Evolutionary conservation across 805 yeast species (phyloP).

Genomic region (Monosporozyma yasuniensis): DNA sequence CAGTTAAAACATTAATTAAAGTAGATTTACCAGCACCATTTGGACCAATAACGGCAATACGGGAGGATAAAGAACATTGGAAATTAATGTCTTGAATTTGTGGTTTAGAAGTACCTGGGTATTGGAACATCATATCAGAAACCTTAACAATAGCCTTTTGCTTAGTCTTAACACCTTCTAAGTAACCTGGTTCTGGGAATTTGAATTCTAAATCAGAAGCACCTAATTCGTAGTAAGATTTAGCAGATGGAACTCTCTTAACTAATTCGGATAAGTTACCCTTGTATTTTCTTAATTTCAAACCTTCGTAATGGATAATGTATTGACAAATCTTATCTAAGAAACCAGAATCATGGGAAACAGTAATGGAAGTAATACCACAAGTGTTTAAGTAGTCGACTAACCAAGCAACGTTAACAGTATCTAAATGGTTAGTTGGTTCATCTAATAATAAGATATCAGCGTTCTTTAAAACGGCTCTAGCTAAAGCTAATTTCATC

Average conservation of each 20-base stretch:
- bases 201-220: constrained; percentile 94
- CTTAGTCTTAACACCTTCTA: constrained; percentile 99
- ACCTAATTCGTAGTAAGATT: constrained; percentile 96
- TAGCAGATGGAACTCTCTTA: constrained; percentile 97
- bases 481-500: constrained; percentile 98
- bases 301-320: constrained; percentile 99
- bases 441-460: constrained; percentile 96
- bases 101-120: constrained; percentile 97
- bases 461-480: constrained; percentile 98
- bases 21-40: constrained; percentile 99
- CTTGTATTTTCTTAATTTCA: constrained; percentile 98
- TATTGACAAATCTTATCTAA: constrained; percentile 94
- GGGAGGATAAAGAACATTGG: constrained; percentile 98
- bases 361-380: constrained; percentile 97
- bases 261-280: constrained; percentile 99
- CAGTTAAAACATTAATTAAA: constrained; percentile 95
- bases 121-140: constrained; percentile 95
- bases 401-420: constrained; percentile 99
- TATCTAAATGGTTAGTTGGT: constrained; percentile 99
- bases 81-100: constrained; percentile 84
- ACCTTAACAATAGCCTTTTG: constrained; percentile 99
- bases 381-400: constrained; percentile 98
- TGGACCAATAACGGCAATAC: constrained; percentile 99
- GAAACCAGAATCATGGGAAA: constrained; percentile 99
- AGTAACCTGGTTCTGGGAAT: constrained; percentile 99